These are phyloP conservation scores for Hypocreales sp. DNA, from an alignment of 2,329 filamentous ascomycete genomes.

Conservation along the genomic window DNA sequence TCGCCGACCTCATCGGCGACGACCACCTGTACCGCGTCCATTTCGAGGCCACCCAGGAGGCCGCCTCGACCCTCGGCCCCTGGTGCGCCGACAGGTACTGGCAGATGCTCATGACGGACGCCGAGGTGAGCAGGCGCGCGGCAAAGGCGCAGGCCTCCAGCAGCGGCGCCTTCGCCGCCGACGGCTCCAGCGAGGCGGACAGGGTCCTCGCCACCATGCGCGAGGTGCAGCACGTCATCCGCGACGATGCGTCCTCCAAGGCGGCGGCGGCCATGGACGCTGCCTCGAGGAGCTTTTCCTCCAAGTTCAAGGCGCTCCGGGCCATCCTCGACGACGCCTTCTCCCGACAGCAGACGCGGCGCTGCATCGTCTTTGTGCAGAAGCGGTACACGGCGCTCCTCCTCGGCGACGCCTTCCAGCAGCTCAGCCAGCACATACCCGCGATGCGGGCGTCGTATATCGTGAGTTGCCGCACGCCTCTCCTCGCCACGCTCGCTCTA, in stretches of 20 bases:
- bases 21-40: conserved; percentile 35
- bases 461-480: conserved; percentile 34
- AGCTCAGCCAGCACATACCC: conserved; percentile 35
- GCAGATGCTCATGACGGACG: conserved; percentile 51
- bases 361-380: conserved; percentile 78
- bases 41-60: conserved; percentile 42
- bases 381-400: conserved; percentile 63
- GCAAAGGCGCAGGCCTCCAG: conserved; percentile 27
- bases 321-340: conserved; percentile 49
- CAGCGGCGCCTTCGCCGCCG: conserved; percentile 11
- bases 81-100: conserved; percentile 82
- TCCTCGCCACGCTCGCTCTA: too few relatives aligned
- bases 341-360: conserved; percentile 29
- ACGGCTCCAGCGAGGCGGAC: conserved; percentile 17
- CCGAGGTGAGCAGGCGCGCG: conserved; percentile 45
- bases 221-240: conserved; percentile 40
- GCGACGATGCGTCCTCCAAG: conserved; percentile 17
- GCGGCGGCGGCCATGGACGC: conserved; percentile 1
- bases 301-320: conserved; percentile 54
- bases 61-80: conserved; percentile 52
- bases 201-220: conserved; percentile 39
- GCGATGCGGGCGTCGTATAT: conserved; percentile 47
- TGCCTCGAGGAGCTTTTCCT: conserved; percentile 36
- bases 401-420: conserved; percentile 50
- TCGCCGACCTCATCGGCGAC: conserved; percentile 29